Percentiles rank a stretch among this genome's conserved stretches.
phyloP scores from a whole-genome alignment of 306 rosid species.

The Citrullus amarus region DNA sequence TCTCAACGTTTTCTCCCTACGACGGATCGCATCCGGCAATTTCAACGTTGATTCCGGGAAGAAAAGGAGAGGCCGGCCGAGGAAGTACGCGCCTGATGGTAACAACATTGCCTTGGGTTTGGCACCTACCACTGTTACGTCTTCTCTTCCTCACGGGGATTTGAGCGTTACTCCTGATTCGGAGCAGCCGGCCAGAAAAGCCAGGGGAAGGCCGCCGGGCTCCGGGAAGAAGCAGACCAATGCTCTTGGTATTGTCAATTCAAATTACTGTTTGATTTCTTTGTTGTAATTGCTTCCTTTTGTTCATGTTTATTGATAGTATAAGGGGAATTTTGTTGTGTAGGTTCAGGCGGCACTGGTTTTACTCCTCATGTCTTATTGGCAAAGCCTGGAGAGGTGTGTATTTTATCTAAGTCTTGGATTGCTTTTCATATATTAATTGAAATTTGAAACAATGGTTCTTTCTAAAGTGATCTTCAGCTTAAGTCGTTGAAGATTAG shows the following conservation, averaged over 20 bases:
- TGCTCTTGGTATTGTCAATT: slow-evolving; percentile 32
- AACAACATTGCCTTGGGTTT: slow-evolving; percentile 62
- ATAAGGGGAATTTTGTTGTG: background rate
- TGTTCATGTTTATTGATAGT: background rate
- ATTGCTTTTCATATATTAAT: background rate
- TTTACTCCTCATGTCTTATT: slow-evolving; percentile 61
- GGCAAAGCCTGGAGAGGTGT: slow-evolving; percentile 71
- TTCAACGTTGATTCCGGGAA: slow-evolving; percentile 40
- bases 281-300: background rate
- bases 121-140: slow-evolving; percentile 30
- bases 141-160: slow-evolving; percentile 41
- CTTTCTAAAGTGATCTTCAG: background rate
- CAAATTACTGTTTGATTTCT: background rate
- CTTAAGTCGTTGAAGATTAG: background rate
- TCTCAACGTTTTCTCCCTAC: slow-evolving; percentile 21
- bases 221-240: slow-evolving; percentile 62
- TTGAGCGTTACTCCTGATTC: slow-evolving; percentile 40
- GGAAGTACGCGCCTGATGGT: slow-evolving; percentile 62
- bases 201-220: slow-evolving; percentile 76
- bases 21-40: slow-evolving; percentile 46
- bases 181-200: slow-evolving; percentile 45
- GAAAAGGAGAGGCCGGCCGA: slow-evolving; percentile 89
- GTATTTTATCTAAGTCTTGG: background rate
- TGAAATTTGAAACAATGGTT: background rate
- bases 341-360: slow-evolving; percentile 50